Conservation (phyloP, 768 basidiomycete genomes). For the Fibroporia radiculosa region DNA sequence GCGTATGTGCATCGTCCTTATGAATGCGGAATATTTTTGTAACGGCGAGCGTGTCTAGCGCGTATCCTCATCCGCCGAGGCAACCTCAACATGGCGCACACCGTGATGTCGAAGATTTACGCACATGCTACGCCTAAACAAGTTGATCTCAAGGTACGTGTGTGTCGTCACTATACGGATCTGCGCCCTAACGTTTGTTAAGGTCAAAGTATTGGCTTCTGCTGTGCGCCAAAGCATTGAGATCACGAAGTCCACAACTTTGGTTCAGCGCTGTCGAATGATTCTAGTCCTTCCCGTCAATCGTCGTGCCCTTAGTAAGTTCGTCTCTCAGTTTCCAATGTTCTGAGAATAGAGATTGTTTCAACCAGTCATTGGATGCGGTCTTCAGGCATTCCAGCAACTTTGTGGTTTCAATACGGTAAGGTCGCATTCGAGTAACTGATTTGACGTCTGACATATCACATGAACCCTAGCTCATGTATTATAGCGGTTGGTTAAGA, state of each 20-base stretch:
- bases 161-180: not conserved
- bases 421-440: slow-evolving; percentile 15
- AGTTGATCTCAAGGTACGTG: slow-evolving; percentile 53
- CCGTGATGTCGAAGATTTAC: slow-evolving; percentile 63
- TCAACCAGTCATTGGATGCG: slow-evolving; percentile 59
- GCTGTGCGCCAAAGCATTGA: slow-evolving; percentile 56
- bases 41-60: slow-evolving; percentile 24
- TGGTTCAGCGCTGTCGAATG: slow-evolving; percentile 45
- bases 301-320: slow-evolving; percentile 61
- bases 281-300: slow-evolving; percentile 52
- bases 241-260: slow-evolving; percentile 54
- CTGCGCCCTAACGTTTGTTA: not conserved
- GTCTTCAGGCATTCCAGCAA: slow-evolving; percentile 79
- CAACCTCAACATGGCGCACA: slow-evolving; percentile 39
- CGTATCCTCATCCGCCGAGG: slow-evolving; percentile 61
- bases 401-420: slow-evolving; percentile 81
- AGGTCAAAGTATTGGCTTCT: slow-evolving; percentile 53
- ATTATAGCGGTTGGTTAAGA: slow-evolving; percentile 16
- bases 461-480: slow-evolving; percentile 17
- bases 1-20: slow-evolving; percentile 38
- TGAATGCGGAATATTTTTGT: not conserved
- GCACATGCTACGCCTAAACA: slow-evolving; percentile 54
- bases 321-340: slow-evolving; percentile 1
- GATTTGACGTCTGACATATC: not conserved
- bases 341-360: no score